These are phyloP conservation scores for Proliferodiscus dingleyae DNA, from an alignment of 2,329 filamentous ascomycete genomes.

Conservation along the genomic window DNA sequence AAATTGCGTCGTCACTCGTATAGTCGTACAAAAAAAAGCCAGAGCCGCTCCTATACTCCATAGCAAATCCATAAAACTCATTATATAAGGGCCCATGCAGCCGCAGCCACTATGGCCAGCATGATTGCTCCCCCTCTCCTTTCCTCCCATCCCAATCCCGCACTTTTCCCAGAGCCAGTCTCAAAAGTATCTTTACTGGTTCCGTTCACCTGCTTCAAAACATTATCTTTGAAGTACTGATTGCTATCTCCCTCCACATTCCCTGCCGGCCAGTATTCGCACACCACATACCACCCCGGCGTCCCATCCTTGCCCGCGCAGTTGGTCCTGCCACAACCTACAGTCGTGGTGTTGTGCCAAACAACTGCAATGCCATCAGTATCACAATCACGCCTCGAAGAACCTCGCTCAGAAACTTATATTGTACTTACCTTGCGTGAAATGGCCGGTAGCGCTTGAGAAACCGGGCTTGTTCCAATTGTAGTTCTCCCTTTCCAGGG, in stretches of 20 bases:
- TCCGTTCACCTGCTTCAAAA: conserved; percentile 19
- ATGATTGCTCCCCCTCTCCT: conserved; percentile 3
- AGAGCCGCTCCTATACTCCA: no score
- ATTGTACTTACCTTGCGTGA: no score
- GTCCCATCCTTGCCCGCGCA: conserved; percentile 38
- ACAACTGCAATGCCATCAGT: no score
- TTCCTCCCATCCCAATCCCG: conserved; percentile 1
- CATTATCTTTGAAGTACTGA: conserved; percentile 39
- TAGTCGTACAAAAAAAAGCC: no score
- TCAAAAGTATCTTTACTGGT: conserved; percentile 24
- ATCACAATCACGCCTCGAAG: no score
- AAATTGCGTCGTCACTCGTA: no score
- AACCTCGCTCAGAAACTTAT: no score
- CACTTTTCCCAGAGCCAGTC: conserved; percentile 14
- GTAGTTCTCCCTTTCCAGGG: conserved; percentile 53
- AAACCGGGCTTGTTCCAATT: conserved; percentile 55
- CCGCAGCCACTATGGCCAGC: conserved; percentile 2
- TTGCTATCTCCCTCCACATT: conserved; percentile 54
- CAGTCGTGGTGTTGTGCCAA: conserved; percentile 57
- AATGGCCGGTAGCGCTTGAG: conserved; percentile 58
- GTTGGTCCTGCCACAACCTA: conserved; percentile 48
- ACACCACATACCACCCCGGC: conserved; percentile 61
- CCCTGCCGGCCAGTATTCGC: conserved; percentile 64
- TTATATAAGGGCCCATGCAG: no score
- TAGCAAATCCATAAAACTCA: no score